A percentile compares a stretch with the other conserved stretches of the same genome.
These are phyloP conservation scores for Colletotrichum sp. DNA, from an alignment of 2,329 filamentous ascomycete species.

Conservation along the genomic window DNA sequence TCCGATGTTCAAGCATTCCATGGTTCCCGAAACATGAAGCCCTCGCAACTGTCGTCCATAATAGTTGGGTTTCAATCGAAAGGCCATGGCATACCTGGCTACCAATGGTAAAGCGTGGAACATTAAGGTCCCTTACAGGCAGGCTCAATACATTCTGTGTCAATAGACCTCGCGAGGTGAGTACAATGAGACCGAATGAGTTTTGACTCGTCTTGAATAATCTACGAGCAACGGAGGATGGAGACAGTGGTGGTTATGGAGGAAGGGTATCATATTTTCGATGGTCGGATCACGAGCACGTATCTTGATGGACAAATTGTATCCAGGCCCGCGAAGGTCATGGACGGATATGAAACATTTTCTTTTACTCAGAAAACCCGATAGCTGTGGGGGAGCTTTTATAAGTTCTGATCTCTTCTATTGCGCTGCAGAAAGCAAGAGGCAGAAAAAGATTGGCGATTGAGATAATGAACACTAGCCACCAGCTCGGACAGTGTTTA, in stretches of 20 bases:
- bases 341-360: fast-evolving
- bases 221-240: neutral
- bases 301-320: fast-evolving
- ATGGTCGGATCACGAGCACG: neutral
- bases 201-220: neutral
- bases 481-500: fast-evolving
- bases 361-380: too few species aligned
- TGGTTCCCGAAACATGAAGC: neutral
- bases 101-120: too few species aligned
- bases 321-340: too few species aligned
- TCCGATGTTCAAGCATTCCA: neutral
- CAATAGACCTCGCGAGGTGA: too few species aligned
- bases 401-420: fast-evolving
- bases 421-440: neutral
- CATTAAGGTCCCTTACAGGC: too few species aligned
- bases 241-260: neutral
- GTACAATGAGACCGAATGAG: neutral
- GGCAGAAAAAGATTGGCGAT: fast-evolving
- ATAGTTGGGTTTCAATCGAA: neutral
- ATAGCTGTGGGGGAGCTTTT: neutral
- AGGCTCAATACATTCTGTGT: too few species aligned
- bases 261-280: fast-evolving
- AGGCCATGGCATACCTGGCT: too few species aligned
- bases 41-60: neutral
- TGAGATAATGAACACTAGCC: fast-evolving